Evolutionary conservation across 805 yeast species (phyloP).

Genomic region (Ogataea nitratoaversa): DNA sequence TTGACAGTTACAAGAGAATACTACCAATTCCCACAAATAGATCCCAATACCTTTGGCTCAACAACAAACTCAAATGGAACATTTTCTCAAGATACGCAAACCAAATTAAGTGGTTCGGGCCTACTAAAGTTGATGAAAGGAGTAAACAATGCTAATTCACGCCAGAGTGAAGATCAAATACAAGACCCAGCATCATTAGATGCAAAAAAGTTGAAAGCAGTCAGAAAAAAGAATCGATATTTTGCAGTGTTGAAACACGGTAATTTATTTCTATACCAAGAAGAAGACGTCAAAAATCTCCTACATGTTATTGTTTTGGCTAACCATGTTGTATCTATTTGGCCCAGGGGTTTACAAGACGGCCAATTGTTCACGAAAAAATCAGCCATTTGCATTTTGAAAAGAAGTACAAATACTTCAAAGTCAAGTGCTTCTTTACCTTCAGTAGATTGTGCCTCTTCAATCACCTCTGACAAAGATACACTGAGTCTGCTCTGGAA

Average conservation of each 20-base stretch:
- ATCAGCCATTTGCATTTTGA: conserved; percentile 72
- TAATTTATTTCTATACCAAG: conserved; percentile 78
- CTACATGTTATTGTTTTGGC: conserved; percentile 76
- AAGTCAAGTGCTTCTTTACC: conserved; percentile 1
- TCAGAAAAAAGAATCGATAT: conserved; percentile 53
- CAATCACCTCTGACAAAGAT: conserved; percentile 42
- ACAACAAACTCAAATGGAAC: conserved; percentile 3
- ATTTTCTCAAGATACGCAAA: neutral
- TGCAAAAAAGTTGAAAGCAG: conserved; percentile 34
- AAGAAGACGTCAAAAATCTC: conserved; percentile 59
- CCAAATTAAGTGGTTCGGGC: conserved; percentile 3
- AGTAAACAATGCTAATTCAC: conserved; percentile 2
- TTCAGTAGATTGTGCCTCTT: conserved; percentile 27
- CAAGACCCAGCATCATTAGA: conserved; percentile 30
- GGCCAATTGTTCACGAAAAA: conserved; percentile 77
- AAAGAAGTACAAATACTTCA: conserved; percentile 26
- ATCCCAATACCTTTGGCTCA: conserved; percentile 23
- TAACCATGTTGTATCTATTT: conserved; percentile 65
- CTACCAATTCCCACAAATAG: conserved; percentile 44
- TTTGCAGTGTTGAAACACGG: conserved; percentile 81
- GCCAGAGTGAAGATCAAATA: conserved; percentile 3
- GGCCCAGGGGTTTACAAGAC: conserved; percentile 80
- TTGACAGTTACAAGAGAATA: conserved; percentile 78
- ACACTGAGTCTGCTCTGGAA: conserved; percentile 40
- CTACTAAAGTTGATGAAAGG: conserved; percentile 21